phyloP scores from a whole-genome alignment of 2,329 filamentous ascomycete species.

The Zopfia rhizophila region DNA sequence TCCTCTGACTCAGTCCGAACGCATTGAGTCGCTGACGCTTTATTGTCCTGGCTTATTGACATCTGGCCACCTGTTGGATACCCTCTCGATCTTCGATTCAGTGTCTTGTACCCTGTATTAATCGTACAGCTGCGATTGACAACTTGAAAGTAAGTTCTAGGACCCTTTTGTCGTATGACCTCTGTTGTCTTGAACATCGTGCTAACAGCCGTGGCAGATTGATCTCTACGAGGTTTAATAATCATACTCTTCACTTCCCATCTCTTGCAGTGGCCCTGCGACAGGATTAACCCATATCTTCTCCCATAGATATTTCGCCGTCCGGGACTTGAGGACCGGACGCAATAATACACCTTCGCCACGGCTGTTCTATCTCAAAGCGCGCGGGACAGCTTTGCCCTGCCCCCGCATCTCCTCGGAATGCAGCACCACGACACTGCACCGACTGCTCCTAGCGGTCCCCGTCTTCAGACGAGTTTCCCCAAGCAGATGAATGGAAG shows the following conservation, averaged over 20 bases:
- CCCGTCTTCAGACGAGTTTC: constrained; percentile 69
- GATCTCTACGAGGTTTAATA: constrained; percentile 44
- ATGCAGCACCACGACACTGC: constrained; percentile 88
- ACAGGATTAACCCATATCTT: constrained; percentile 45
- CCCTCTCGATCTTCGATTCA: constrained; percentile 39
- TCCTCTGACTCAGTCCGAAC: constrained; percentile 25
- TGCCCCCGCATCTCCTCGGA: constrained; percentile 81
- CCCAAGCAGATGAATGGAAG: constrained; percentile 79
- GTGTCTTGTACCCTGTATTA: constrained; percentile 37
- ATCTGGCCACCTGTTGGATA: constrained; percentile 32
- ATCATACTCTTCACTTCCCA: constrained; percentile 36
- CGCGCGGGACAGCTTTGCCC: constrained; percentile 85
- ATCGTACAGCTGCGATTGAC: constrained; percentile 39
- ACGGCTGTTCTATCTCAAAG: constrained; percentile 83
- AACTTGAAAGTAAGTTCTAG: constrained; percentile 38
- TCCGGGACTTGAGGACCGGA: constrained; percentile 60
- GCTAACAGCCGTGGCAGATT: constrained; percentile 30
- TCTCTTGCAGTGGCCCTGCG: constrained; percentile 33
- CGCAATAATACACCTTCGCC: constrained; percentile 71
- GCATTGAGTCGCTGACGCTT: constrained; percentile 26
- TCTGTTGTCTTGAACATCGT: background rate
- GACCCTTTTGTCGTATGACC: background rate
- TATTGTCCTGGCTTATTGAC: constrained; percentile 26
- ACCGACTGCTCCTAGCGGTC: constrained; percentile 67
- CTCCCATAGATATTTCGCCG: constrained; percentile 50